Evolutionary conservation across 1,139 yeast genomes (phyloP), one percentile per base, ranked within the genome.

Genomic region (Debaryomycetaceae sp.): DNA sequence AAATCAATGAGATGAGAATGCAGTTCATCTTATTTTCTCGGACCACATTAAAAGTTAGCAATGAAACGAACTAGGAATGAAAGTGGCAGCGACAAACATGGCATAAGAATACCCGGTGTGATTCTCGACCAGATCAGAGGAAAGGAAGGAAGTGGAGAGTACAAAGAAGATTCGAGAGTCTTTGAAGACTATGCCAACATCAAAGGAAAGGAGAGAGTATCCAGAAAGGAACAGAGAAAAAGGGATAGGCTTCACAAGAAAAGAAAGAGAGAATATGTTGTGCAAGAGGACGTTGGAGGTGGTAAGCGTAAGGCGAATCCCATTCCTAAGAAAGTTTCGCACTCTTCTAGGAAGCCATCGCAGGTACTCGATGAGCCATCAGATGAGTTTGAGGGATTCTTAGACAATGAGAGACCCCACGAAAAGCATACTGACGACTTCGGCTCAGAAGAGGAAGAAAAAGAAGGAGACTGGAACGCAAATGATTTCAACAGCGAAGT

Each of bases 21-120:
- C 4, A 17, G 20, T 17, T 17, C 20, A 17, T 17, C 20, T 17
- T 2, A 17, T 17, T 17, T 17, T 4, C 20, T 17, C 20, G 20
- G 4, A 17, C 20, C 20, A 4, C 20, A 17, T 17, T 4, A 17
- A 4, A 17, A 17, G 20, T 17, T 4, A 17, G 2, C 2, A 17
- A 45, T 43, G 47, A 45, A 27, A 17, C 39, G 38, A 9, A 37
- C 27, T 9, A 40, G 37, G 24, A 37, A 40, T 23, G 37, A 33
- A 13, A 46, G 45, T 24, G 49, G 42, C 6, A 57, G 51, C 5
- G 65, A 58, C 17, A 39, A 51, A 6, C 83, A 78, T 53, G 77
- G 75, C 6, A 83, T 86, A 42, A 74, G 82, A 48, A 68, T 87
- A 24, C 96, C 96, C 0, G 87, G 86, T 1, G 65, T 69, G 14